Evolutionary conservation across 495 filamentous ascomycete species (phyloP), one percentile per base, ranked within the genome.

Genomic region (Penicillium flavigenum): DNA sequence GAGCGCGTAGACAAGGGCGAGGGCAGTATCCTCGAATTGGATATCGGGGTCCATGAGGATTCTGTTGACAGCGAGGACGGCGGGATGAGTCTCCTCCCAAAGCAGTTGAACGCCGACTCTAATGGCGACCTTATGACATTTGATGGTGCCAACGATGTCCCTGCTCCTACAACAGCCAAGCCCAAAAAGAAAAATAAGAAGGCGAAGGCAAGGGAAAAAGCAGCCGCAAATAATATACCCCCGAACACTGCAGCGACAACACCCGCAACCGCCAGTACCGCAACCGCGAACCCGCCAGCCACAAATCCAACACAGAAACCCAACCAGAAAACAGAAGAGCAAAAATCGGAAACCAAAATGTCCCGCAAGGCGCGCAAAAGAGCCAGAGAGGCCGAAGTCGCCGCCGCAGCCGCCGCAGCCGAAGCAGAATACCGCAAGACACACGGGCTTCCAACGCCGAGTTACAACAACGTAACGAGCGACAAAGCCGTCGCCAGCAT

Each of bases 1-100:
- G 64, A 61, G 43, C 49, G 48, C 1, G 57, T 54, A 2, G 43
- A 34, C 11, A 50, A 36, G 29, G 49, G 50, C 5, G 54, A 59
- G 34, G 58, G 32, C 9, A 70, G 47, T 24, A 63, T 70, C 46
- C 49, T 73, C 27, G 69, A 71, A 29, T 43, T 74, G 19, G 59
- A 64, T 3, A 41, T 67, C 9, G 54, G 51, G 38, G 16, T 51
- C 4, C 7, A 26, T 16, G 19, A 16, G 50, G 54, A 17, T 5
- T n/a, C 42, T 3, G 54, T 54, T 9, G 46, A 54, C 12, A 42
- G 46, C 8, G 61, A 64, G 27, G 64, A 66, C 11, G 65, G 66
- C 12, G 66, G 66, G 1, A 59, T 49, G 3, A 58, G 38, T 22
- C 49, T 39, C 58, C 61, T 50, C 26, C 31, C 14, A 11, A 6